Percentiles rank a stretch among this genome's conserved stretches.
Evolutionary conservation across 108 stramenopile species (phyloP).

Genomic region (Cyclotella atomus): DNA sequence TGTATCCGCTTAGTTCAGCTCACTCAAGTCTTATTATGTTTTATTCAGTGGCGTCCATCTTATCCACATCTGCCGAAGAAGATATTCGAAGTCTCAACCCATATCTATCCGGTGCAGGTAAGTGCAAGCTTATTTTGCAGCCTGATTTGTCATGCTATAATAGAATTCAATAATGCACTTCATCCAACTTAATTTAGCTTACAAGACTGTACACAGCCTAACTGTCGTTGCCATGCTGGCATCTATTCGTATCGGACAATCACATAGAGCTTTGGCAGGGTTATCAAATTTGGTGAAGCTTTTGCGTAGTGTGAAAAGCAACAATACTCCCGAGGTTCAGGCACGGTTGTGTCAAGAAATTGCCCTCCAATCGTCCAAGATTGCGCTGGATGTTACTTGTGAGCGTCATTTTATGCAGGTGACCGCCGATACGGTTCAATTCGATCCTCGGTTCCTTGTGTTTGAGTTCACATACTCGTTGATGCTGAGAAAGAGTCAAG

Average conservation of each 20-base stretch:
- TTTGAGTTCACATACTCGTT: conserved; percentile 97
- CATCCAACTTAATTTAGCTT: conserved; percentile 25
- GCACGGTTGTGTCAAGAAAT: conserved; percentile 80
- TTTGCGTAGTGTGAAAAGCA: conserved; percentile 63
- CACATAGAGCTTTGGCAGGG: conserved; percentile 81
- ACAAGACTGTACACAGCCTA: conserved; percentile 87
- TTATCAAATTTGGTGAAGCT: conserved; percentile 66
- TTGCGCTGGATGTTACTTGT: conserved; percentile 80
- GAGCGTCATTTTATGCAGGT: conserved; percentile 90
- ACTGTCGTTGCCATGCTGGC: conserved; percentile 92
- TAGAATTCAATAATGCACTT: not conserved
- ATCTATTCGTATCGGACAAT: conserved; percentile 89
- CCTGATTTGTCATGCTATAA: not conserved
- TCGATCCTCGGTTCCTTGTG: conserved; percentile 96
- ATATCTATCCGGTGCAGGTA: conserved; percentile 69
- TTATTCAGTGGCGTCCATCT: conserved; percentile 75
- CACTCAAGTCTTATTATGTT: not conserved
- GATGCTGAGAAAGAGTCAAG: conserved; percentile 95
- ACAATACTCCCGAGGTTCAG: conserved; percentile 57
- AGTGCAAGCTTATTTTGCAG: not conserved
- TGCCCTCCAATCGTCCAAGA: conserved; percentile 77
- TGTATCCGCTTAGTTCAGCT: not conserved
- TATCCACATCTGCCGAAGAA: conserved; percentile 82
- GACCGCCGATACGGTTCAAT: conserved; percentile 74
- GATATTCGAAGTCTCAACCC: conserved; percentile 91